Evolutionary conservation across 2,329 filamentous ascomycete genomes (phyloP), one percentile per base, ranked within the genome.

Genomic region (Dothidotthia symphoricarpi): DNA sequence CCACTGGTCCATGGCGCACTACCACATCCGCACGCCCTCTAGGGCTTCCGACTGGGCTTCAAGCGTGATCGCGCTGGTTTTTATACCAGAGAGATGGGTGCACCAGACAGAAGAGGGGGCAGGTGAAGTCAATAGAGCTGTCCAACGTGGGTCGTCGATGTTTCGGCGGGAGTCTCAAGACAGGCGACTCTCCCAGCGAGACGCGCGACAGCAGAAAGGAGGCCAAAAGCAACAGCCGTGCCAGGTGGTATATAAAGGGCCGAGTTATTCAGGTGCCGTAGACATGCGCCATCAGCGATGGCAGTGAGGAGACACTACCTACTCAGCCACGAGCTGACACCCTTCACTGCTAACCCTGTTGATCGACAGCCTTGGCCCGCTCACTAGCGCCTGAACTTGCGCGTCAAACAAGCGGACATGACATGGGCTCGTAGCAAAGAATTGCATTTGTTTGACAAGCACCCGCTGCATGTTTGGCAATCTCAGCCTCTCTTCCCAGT

Each of bases 1-100:
- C 61, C 61, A 66, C 24, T 59, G 45, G 44, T 66, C 59, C 63
- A 66, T 66, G 35, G 33, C 37, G 44, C 31, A 32, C 50, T 55
- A 54, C 49, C 48, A 36, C 53, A 51, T 48, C 39, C 54, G 45
- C 31, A 36, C 38, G 25, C 45, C 30, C 36, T 22, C 31, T 33
- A 24, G 32, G 40, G 27, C 16, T 32, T 44, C 45, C 39, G 41
- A 35, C 12, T 17, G 13, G 28, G 46, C 37, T 37, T 37, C 33
- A 19, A 31, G 47, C 39, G 33, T 41, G 34, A 27, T 41, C 16
- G 41, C 16, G 27, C 16, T 38, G 35, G 24, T 31, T 19, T 17
- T 38, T 10, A 24, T 10, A 33, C 33, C 14, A 24, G 41, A 42
- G 35, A 41, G 39, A 22, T 9, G 19, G 5, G 19, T 9, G 19